Base-by-base conservation (phyloP, 2,329 filamentous ascomycete species). In the Colletotrichum brevisporum region DNA sequence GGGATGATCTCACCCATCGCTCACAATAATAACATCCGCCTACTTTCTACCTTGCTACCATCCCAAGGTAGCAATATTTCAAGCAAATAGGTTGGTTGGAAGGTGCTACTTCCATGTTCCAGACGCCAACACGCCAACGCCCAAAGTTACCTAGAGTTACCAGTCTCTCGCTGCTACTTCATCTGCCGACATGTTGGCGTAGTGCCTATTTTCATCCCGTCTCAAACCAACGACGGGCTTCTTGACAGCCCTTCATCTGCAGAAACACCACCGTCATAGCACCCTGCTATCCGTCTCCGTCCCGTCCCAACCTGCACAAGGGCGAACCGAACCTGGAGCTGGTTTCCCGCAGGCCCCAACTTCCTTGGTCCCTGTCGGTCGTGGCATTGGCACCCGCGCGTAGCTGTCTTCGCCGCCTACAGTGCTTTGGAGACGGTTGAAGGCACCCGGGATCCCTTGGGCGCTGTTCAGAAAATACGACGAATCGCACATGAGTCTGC, bases 361-460 rank as follows among this genome's bases (percentile, higher is more conserved):
- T 58, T 18, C n/a, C 27, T 50, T 9, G 43, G 36, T 27, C 24
- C 27, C 50, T 55, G 53, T 26, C 48, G 54, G 53, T 26, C 48
- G 54, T 59, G 55, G 48, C 36, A 60, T 56, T 56, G 45, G 50
- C 43, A 39, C 60, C 31, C 24, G 58, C 39, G 24, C 55, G 51
- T 55, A 69, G 31, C 21, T 39, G 52, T 43, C 13, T 51, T 41
- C n/a, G 59, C 27, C 26, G 39, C 43, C 12, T n/a, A 9, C 45
- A 47, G 47, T 48, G 36, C 55, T 50, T 60, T 45, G 18, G 60
- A 47, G 52, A 24, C 27, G 62, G 26, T 18, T 26, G 21, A 54
- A 65, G 54, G 60, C 65, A 59, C 65, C 15, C 18, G 31, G 31
- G 31, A 36, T 36, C 54, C 65, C 61, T 64, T 59, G 65, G 41